Base-by-base conservation (phyloP, 2,329 filamentous ascomycete genomes). In the Thielaviopsis populi region DNA sequence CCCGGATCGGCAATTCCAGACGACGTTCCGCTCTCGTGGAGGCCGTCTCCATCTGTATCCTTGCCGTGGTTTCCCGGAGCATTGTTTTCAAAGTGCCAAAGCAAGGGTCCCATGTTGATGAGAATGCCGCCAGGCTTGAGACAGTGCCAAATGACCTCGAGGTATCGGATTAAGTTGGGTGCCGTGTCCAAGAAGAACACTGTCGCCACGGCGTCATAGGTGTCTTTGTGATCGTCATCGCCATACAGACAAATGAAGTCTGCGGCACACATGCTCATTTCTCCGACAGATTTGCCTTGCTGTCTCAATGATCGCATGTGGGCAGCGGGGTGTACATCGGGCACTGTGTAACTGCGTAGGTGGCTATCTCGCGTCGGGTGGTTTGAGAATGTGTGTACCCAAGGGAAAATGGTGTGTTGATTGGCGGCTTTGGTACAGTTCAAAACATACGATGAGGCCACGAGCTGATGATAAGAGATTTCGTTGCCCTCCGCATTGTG, bases 131-230 rank as follows among this genome's bases (percentile, higher is more conserved):
- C 88, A 0, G 83, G 78, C 68, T 82, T 84, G 60, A 99, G 80
- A 70, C 91, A 95, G 71, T 88, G 82, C 50, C 76, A 77, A 63
- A 97, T 88, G 1, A 91, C 86, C 71, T 95, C 85, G 41, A 99
- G 83, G 71, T 99, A 99, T 1, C 87, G 83, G 63, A 97, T 87
- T 40, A 96, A 73, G 72, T 99, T 97, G 1, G 92, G 91, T 1
- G 94, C 94, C 1, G 94, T 99, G 73, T 99, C 95, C 65, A 99
- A 86, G 76, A 99, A 99, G 76, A 97, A 99, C 11, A 96, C 88
- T 2, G 88, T 89, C 0, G 89, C 85, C 1, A 97, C 89, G 0
- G 87, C 91, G 70, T 96, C 86, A 73, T 91, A 97, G 0, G 73
- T 70, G 0, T 79, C 79, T 8, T 75, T 73, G 69, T 88, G 82